A percentile compares a stretch with the other conserved stretches of the same genome.
phyloP scores from a whole-genome alignment of 1,284 basidiomycete species.

The Moniliella sp. region DNA sequence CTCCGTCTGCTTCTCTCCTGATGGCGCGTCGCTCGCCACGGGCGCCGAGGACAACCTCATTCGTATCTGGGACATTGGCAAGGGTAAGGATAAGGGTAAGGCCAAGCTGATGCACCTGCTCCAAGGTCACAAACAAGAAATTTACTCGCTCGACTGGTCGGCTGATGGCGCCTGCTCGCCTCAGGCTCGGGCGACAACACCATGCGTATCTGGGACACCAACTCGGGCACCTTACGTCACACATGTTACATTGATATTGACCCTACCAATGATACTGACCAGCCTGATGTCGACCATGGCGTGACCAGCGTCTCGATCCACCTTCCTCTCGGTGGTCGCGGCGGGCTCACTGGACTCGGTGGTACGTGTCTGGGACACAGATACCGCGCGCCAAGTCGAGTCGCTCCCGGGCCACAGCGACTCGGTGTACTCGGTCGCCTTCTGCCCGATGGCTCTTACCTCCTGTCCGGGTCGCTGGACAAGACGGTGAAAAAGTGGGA shows the following conservation, averaged over 20 bases:
- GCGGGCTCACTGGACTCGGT: constrained; percentile 63
- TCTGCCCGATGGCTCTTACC: constrained; percentile 53
- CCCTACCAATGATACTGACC: constrained; percentile 40
- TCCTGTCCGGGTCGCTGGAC: constrained; percentile 64
- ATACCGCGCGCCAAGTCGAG: constrained; percentile 49
- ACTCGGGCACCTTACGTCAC: constrained; percentile 37
- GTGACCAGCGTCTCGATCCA: constrained; percentile 59
- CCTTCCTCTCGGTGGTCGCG: constrained; percentile 56
- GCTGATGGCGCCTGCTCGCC: constrained; percentile 59
- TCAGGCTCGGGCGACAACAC: constrained; percentile 73
- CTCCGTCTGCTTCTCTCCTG: constrained; percentile 69
- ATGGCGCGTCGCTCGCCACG: constrained; percentile 67
- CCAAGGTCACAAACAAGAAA: constrained; percentile 67
- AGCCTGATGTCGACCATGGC: constrained; percentile 52
- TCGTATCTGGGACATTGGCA: constrained; percentile 66
- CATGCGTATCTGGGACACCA: constrained; percentile 68
- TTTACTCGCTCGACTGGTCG: constrained; percentile 69
- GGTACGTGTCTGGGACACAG: constrained; percentile 66
- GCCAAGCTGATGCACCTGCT: constrained; percentile 43
- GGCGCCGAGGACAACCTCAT: constrained; percentile 73
- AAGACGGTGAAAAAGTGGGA: constrained; percentile 75
- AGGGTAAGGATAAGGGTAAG: constrained; percentile 46
- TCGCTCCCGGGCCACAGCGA: constrained; percentile 59
- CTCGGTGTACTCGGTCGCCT: constrained; percentile 65
- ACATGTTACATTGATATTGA: constrained; percentile 28